phyloP scores from a whole-genome alignment of 176 grass and related monocot species.

The Raddia distichophylla region DNA sequence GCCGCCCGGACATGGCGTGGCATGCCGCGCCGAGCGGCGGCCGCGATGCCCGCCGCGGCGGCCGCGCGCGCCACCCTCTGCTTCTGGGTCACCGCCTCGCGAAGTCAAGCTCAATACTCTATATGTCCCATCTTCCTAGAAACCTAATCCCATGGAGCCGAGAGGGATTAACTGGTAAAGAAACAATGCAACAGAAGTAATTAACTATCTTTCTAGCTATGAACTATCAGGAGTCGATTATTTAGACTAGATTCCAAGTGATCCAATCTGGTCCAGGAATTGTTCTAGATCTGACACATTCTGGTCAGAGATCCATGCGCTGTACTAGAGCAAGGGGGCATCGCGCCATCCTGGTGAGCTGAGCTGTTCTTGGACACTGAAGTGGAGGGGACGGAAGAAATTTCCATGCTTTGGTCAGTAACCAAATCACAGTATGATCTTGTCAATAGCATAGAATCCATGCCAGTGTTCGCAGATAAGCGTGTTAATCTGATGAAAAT shows the following conservation, averaged over 20 bases:
- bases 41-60: conserved; percentile 53
- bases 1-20: conserved; percentile 25
- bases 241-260: conserved; percentile 35
- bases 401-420: conserved; percentile 42
- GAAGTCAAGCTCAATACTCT: conserved; percentile 52
- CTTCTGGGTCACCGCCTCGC: conserved; percentile 41
- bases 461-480: neutral
- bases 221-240: too few species aligned
- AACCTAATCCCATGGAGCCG: neutral
- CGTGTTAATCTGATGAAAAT: neutral
- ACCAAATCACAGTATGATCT: neutral
- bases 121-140: conserved; percentile 42
- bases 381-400: conserved; percentile 14
- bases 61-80: conserved; percentile 45
- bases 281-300: conserved; percentile 63
- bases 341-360: neutral
- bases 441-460: neutral
- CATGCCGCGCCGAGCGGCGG: neutral
- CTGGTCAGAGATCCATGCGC: conserved; percentile 40
- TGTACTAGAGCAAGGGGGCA: conserved; percentile 12
- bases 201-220: neutral
- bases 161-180: neutral
- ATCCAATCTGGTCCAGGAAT: conserved; percentile 51
- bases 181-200: neutral
- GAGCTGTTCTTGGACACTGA: conserved; percentile 1